Evolutionary conservation across 1,139 yeast species (phyloP).

Genomic region (Pichia sp.): DNA sequence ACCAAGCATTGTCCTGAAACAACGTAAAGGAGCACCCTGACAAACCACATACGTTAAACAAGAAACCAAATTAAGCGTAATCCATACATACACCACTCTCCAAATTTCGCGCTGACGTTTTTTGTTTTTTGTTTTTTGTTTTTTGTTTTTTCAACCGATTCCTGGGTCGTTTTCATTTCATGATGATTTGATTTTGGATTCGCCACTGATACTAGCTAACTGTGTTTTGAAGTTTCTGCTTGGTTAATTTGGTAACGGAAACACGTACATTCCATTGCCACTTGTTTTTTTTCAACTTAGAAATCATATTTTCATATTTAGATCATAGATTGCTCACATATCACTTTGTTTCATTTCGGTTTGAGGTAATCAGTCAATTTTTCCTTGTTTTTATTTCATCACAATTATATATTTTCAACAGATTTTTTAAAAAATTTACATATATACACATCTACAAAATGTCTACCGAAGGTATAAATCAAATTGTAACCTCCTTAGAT

Average conservation of each 20-base stretch:
- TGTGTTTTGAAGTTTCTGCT: background rate
- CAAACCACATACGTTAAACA: background rate
- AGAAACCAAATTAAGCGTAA: too few species aligned
- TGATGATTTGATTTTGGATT: background rate
- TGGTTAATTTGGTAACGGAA: background rate
- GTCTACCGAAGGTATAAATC: constrained; percentile 62
- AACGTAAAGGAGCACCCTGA: background rate
- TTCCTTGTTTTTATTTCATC: background rate
- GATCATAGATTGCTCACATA: background rate
- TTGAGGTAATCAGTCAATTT: background rate
- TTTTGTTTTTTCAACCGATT: background rate
- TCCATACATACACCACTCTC: background rate
- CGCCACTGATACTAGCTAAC: background rate
- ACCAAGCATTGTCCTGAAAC: background rate
- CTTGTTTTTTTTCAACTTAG: background rate
- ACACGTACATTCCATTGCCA: background rate
- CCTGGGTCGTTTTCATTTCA: background rate
- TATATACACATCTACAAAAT: constrained; percentile 27
- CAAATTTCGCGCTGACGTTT: background rate
- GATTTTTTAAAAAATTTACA: background rate
- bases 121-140: background rate
- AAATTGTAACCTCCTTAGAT: constrained; percentile 70
- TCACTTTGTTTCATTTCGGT: background rate
- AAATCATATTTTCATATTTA: too few species aligned
- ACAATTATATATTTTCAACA: background rate